phyloP scores from a whole-genome alignment of 2,329 filamentous ascomycete genomes.

The Xylariaceae sp. region DNA sequence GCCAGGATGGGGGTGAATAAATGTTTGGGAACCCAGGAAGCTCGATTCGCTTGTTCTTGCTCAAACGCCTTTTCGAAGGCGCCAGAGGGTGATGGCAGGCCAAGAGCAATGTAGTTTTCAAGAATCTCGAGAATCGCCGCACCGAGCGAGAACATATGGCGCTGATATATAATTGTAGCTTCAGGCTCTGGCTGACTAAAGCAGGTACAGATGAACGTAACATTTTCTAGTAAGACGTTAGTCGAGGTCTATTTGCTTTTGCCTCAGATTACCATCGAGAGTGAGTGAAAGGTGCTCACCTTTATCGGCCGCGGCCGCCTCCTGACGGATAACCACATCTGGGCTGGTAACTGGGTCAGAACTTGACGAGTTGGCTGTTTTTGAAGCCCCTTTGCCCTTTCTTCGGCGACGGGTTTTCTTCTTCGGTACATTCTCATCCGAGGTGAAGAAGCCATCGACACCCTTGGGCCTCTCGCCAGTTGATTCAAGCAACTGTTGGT shows the following conservation, averaged over 20 bases:
- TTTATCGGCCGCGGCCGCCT: constrained; percentile 12
- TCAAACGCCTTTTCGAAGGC: constrained; percentile 28
- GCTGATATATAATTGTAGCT: constrained; percentile 37
- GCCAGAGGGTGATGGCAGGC: constrained; percentile 30
- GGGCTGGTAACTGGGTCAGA: constrained; percentile 8
- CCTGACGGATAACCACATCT: constrained; percentile 5
- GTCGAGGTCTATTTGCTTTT: constrained; percentile 2
- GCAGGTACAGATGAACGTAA: constrained; percentile 40
- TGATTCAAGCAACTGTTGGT: constrained; percentile 70
- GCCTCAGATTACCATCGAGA: neutral
- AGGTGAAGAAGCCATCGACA: constrained; percentile 72
- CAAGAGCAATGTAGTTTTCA: constrained; percentile 38
- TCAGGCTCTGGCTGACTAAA: constrained; percentile 38
- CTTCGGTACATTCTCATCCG: constrained; percentile 38
- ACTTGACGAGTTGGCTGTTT: no score
- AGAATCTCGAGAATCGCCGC: constrained; percentile 39
- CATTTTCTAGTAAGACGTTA: constrained; percentile 31
- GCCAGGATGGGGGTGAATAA: constrained; percentile 40
- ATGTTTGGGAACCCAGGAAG: constrained; percentile 38
- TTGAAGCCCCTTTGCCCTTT: constrained; percentile 22
- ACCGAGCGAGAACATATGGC: constrained; percentile 34
- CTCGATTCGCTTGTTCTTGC: constrained; percentile 33
- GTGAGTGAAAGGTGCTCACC: constrained; percentile 20
- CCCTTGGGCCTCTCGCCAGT: constrained; percentile 60
- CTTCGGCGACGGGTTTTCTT: constrained; percentile 36